Evolutionary conservation across 805 yeast species (phyloP).

Genomic region (Ogataea neopini): DNA sequence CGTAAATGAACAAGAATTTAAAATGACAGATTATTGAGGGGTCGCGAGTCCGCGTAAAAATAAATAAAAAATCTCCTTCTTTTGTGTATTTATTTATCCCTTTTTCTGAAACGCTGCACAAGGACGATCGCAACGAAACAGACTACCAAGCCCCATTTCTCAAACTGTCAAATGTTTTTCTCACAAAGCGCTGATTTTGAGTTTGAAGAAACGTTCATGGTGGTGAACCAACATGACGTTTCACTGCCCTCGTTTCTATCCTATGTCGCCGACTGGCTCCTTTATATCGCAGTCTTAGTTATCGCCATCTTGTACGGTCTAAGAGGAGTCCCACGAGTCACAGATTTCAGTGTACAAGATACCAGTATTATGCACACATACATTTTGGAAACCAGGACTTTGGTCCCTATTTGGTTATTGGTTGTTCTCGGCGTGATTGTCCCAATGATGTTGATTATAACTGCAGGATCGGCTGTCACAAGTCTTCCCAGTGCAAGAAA

Average conservation of each 20-base stretch:
- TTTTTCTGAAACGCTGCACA: background rate
- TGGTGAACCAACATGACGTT: conserved; percentile 25
- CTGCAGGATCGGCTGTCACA: conserved; percentile 23
- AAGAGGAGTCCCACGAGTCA: conserved; percentile 37
- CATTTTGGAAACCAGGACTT: conserved; percentile 35
- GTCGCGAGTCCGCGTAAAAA: background rate
- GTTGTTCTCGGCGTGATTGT: conserved; percentile 32
- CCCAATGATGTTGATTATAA: conserved; percentile 36
- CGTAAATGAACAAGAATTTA: background rate
- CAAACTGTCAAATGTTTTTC: conserved; percentile 16
- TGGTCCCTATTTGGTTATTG: conserved; percentile 36
- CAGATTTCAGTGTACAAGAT: conserved; percentile 43
- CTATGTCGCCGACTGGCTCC: conserved; percentile 36
- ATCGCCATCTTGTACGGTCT: conserved; percentile 35
- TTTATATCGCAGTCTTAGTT: conserved; percentile 27
- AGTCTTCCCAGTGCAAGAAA: conserved; percentile 26
- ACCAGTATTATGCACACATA: conserved; percentile 36
- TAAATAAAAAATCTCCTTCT: background rate
- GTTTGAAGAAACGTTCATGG: conserved; percentile 30
- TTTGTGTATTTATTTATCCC: background rate
- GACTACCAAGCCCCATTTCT: background rate
- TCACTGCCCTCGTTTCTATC: conserved; percentile 33
- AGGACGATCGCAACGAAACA: background rate
- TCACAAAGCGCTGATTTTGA: conserved; percentile 23
- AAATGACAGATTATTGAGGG: background rate